A percentile compares a stretch with the other conserved stretches of the same genome.
phyloP scores from a whole-genome alignment of 768 basidiomycete species.

The Pleurotus salmoneostramineus region DNA sequence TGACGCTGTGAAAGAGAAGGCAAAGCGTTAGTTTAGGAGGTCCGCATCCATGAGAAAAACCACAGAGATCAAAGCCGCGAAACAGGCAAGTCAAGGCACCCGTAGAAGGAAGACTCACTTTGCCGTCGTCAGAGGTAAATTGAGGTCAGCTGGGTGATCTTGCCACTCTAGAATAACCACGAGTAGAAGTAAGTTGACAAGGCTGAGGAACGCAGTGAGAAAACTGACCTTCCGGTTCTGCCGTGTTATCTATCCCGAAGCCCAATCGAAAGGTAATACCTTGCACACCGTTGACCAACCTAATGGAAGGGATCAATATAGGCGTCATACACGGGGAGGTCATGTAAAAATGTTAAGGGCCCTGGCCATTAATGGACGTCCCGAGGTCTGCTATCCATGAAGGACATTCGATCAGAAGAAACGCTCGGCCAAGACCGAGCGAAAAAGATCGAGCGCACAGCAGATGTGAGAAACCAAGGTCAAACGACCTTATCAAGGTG shows the following conservation, averaged over 20 bases:
- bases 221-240: constrained; percentile 50
- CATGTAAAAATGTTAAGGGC: constrained; percentile 5
- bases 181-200: background rate
- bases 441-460: background rate
- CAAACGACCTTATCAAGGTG: constrained; percentile 2
- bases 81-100: background rate
- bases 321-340: background rate
- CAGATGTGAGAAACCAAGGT: constrained; percentile 4
- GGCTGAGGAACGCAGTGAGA: background rate
- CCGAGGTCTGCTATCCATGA: background rate
- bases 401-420: constrained; percentile 4
- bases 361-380: background rate
- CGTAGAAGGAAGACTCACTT: constrained; percentile 32
- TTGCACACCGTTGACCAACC: constrained; percentile 52
- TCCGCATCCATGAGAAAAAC: background rate
- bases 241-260: constrained; percentile 48
- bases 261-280: constrained; percentile 65
- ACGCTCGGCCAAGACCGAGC: constrained; percentile 5
- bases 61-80: background rate
- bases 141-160: constrained; percentile 48
- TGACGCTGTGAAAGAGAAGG: constrained; percentile 33
- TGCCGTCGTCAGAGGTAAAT: constrained; percentile 43
- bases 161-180: constrained; percentile 45
- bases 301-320: constrained; percentile 14
- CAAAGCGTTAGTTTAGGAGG: constrained; percentile 1